phyloP scores from a whole-genome alignment of 164 flowering plant species.

The Amborella trichopoda region DNA sequence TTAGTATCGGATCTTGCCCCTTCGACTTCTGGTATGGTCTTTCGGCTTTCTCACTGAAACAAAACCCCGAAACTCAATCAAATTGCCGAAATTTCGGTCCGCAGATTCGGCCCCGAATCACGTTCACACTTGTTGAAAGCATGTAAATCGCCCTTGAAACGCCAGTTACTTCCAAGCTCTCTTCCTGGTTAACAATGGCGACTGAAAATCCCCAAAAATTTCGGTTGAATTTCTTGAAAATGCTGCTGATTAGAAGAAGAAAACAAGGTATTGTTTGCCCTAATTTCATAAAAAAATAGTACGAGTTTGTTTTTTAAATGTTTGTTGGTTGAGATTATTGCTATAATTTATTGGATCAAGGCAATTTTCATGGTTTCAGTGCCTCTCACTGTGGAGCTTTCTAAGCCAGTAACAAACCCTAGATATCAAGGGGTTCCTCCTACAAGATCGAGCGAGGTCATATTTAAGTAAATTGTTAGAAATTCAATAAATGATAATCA shows the following conservation, averaged over 20 bases:
- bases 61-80: no score
- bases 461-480: no score
- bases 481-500: background rate
- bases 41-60: no score
- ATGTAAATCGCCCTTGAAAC: no score
- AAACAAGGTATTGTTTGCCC: background rate
- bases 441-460: slow-evolving; percentile 45
- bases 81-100: no score
- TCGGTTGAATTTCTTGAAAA: background rate
- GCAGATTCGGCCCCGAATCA: no score
- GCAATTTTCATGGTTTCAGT: slow-evolving; percentile 27
- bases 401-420: slow-evolving; percentile 49
- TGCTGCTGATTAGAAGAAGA: background rate
- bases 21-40: no score
- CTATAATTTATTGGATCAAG: no score
- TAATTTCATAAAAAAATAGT: background rate
- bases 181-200: no score
- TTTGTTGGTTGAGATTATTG: background rate
- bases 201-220: background rate
- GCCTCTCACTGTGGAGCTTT: slow-evolving; percentile 45
- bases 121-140: no score
- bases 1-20: no score
- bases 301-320: background rate
- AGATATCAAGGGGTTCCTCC: slow-evolving; percentile 44
- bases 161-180: no score